phyloP scores from a whole-genome alignment of 352 stramenopile species.

The Globisporangium solare region DNA sequence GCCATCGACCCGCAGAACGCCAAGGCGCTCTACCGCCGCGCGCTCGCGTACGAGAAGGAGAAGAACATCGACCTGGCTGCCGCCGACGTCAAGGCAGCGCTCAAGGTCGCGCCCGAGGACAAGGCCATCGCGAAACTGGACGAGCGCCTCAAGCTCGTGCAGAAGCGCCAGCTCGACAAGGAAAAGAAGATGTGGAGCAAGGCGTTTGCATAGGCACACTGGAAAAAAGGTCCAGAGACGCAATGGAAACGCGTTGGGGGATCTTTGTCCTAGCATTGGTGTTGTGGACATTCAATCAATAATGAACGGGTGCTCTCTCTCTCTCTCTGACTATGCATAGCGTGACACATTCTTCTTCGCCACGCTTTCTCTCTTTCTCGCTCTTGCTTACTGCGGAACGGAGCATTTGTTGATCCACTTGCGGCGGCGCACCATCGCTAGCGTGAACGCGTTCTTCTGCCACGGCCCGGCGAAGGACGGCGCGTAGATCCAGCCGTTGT shows the following conservation, averaged over 20 bases:
- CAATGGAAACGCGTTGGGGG: neutral
- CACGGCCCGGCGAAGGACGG: constrained; percentile 69
- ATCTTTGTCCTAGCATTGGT: neutral
- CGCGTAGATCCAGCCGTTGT: constrained; percentile 84
- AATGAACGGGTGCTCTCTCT: neutral
- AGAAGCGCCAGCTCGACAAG: constrained; percentile 79
- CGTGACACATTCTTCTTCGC: neutral
- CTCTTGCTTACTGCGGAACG: constrained; percentile 8
- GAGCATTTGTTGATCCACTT: constrained; percentile 82
- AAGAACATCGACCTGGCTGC: constrained; percentile 79
- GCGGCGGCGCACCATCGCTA: constrained; percentile 72
- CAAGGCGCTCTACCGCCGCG: constrained; percentile 87
- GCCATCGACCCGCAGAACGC: constrained; percentile 63
- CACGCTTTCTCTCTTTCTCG: neutral
- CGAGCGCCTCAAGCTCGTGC: constrained; percentile 58
- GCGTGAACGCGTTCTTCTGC: constrained; percentile 69
- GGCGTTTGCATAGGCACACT: constrained; percentile 50
- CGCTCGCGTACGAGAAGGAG: constrained; percentile 82
- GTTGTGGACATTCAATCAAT: neutral
- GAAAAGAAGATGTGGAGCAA: constrained; percentile 91
- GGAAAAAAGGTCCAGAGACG: neutral
- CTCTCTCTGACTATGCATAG: no score
- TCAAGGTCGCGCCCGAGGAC: constrained; percentile 62
- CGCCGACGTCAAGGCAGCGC: constrained; percentile 52
- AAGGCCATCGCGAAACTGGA: constrained; percentile 73